Evolutionary conservation across 1,284 basidiomycete species (phyloP).

Genomic region (Sporisorium iseilematis-ciliati): DNA sequence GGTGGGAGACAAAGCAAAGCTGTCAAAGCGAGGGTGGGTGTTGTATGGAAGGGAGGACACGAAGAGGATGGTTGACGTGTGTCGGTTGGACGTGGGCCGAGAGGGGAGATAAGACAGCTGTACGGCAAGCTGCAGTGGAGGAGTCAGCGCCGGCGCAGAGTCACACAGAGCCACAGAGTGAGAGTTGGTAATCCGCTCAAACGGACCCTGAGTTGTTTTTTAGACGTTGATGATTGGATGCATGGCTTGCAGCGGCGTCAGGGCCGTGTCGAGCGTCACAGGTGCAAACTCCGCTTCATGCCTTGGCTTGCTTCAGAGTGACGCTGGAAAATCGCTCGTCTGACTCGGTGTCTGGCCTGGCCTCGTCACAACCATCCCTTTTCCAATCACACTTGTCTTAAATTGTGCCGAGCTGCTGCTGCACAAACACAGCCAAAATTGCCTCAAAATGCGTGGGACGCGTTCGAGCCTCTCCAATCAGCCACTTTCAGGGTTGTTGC

Average conservation of each 20-base stretch:
- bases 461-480: conserved; percentile 13
- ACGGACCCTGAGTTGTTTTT: conserved; percentile 25
- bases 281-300: conserved; percentile 17
- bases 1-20: conserved; percentile 4
- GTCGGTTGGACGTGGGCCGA: conserved; percentile 33
- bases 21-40: background rate
- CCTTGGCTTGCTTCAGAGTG: background rate
- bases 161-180: too few relatives aligned
- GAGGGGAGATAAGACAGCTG: conserved; percentile 28
- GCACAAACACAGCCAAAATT: conserved; percentile 3
- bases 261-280: conserved; percentile 1
- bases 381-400: background rate
- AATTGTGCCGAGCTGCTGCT: background rate
- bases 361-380: background rate
- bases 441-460: conserved; percentile 4
- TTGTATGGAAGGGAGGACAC: too few relatives aligned
- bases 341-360: background rate
- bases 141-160: conserved; percentile 39
- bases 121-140: conserved; percentile 23
- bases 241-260: background rate
- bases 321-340: background rate
- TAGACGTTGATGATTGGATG: conserved; percentile 21
- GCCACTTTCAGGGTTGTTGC: conserved; percentile 13
- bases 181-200: background rate
- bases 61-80: too few relatives aligned